These are phyloP conservation scores for Malus hybrid DNA, from an alignment of 331 rosid species.

Conservation along the genomic window DNA sequence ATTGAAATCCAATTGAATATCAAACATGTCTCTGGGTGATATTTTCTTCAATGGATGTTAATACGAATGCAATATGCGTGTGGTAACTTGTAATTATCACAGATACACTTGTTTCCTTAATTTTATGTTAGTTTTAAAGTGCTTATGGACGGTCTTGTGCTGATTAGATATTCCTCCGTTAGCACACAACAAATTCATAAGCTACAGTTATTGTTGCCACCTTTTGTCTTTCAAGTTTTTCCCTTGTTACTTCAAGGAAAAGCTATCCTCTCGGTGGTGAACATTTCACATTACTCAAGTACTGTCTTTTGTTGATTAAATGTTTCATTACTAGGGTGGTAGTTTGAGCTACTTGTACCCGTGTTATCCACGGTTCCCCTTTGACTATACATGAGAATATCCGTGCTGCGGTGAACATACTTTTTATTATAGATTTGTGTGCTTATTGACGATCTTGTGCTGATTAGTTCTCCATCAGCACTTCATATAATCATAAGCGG, in stretches of 20 bases:
- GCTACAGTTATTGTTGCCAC: slow-evolving; percentile 23
- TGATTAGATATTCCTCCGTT: slow-evolving; percentile 14
- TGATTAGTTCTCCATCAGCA: slow-evolving; percentile 20
- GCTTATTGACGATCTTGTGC: slow-evolving; percentile 15
- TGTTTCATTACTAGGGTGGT: neutral
- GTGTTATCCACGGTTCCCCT: neutral
- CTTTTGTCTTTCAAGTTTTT: slow-evolving; percentile 18
- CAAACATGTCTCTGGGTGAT: neutral
- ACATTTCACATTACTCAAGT: neutral
- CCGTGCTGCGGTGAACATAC: neutral
- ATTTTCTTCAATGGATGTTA: neutral
- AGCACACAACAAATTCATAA: slow-evolving; percentile 28
- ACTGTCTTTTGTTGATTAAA: neutral
- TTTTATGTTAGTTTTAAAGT: neutral
- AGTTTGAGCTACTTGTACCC: neutral
- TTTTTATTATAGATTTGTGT: neutral
- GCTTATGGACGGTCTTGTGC: slow-evolving; percentile 39
- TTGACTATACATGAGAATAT: no score
- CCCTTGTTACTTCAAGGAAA: slow-evolving; percentile 4
- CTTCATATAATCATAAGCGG: slow-evolving; percentile 22
- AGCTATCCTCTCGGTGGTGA: neutral
- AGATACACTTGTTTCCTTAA: neutral
- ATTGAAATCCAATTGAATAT: no score
- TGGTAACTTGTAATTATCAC: neutral
- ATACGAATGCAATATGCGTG: neutral